Evolutionary conservation across 2,329 filamentous ascomycete genomes (phyloP).

Genomic region (Neophaeococcomyces aloes): DNA sequence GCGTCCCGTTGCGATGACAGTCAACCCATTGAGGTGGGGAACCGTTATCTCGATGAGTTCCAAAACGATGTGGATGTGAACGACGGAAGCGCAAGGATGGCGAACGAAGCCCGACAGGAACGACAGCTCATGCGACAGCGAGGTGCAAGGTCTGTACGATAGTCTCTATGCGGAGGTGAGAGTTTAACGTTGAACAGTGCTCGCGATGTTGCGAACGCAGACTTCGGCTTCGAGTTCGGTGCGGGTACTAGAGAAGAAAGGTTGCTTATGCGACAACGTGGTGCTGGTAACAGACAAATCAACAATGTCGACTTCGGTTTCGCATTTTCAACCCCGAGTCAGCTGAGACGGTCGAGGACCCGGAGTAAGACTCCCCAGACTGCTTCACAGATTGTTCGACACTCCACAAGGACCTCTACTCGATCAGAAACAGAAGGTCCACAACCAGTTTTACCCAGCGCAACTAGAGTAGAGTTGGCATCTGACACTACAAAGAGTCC

Average conservation of each 20-base stretch:
- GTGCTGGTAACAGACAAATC: conserved; percentile 3
- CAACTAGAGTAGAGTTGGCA: background rate
- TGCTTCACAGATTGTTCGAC: conserved; percentile 9
- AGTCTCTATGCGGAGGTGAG: too few species aligned
- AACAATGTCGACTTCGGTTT: conserved; percentile 37
- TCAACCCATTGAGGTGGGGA: too few species aligned
- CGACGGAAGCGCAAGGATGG: too few species aligned
- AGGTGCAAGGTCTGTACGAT: too few species aligned
- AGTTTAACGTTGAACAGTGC: too few species aligned
- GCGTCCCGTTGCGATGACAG: too few species aligned
- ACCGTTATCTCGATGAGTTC: too few species aligned
- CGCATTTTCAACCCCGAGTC: conserved; percentile 29
- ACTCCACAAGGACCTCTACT: conserved; percentile 7
- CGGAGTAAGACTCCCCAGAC: conserved; percentile 22
- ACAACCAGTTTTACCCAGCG: background rate
- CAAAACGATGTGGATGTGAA: too few species aligned
- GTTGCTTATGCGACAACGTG: conserved; percentile 12
- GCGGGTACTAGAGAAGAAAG: conserved; percentile 9
- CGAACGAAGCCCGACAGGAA: conserved; percentile 37
- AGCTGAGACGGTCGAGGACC: conserved; percentile 21
- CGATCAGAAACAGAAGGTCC: background rate
- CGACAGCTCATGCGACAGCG: conserved; percentile 47
- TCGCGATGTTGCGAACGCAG: conserved; percentile 10
- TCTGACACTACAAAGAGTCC: background rate
- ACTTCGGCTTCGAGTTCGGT: conserved; percentile 18